phyloP scores from a whole-genome alignment of 2,329 filamentous ascomycete species.

The Aspergillus latus region DNA sequence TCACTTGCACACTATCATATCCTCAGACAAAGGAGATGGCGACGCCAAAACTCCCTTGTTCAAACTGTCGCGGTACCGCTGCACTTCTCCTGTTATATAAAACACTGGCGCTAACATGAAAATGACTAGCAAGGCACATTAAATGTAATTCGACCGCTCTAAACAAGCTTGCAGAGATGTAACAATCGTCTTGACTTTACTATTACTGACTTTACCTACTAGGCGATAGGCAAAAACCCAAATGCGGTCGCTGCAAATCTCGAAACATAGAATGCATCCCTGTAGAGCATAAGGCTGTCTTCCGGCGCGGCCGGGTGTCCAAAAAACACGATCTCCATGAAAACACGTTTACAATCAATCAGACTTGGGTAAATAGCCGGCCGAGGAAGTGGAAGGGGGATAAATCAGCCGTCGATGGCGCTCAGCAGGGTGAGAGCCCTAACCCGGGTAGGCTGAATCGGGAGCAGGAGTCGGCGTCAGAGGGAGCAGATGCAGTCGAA shows the following conservation, averaged over 20 bases:
- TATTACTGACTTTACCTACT: background rate
- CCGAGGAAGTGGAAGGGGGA: constrained; percentile 17
- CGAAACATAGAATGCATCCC: background rate
- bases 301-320: background rate
- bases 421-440: no score
- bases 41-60: background rate
- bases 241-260: background rate
- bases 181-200: no score
- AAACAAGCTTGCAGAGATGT: background rate
- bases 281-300: background rate
- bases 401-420: no score
- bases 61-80: background rate
- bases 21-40: background rate
- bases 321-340: background rate
- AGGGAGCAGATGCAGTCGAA: no score
- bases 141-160: background rate
- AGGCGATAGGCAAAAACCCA: background rate
- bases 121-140: background rate
- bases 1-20: no score
- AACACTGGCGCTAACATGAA: background rate
- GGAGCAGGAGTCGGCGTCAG: no score
- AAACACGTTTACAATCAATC: background rate
- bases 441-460: no score
- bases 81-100: background rate
- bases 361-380: constrained; percentile 26